These are phyloP conservation scores for Leishmania amazonensis DNA, from an alignment of 208 protist species.

Conservation along the genomic window DNA sequence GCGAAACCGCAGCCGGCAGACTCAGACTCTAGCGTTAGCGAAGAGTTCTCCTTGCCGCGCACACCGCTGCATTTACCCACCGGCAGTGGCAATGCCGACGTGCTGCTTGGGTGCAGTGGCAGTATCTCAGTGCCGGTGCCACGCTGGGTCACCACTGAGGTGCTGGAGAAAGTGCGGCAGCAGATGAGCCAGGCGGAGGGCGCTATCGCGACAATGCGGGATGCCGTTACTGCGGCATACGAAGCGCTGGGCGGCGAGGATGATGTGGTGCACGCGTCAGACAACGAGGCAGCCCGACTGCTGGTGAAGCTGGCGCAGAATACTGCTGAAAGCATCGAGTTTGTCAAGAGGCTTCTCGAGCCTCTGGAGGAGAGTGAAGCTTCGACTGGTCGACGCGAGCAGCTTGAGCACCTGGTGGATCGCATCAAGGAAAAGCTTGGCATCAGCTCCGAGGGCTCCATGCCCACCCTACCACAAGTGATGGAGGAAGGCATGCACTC, in stretches of 20 bases:
- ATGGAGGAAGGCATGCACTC: conserved; percentile 2
- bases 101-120: background rate
- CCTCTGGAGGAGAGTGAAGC: conserved; percentile 2
- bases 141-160: background rate
- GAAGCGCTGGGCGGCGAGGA: conserved; percentile 43
- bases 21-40: background rate
- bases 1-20: background rate
- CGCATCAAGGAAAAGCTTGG: conserved; percentile 13
- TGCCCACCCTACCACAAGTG: background rate
- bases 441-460: background rate
- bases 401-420: conserved; percentile 10
- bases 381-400: conserved; percentile 6
- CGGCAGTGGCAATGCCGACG: background rate
- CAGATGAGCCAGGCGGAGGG: conserved; percentile 30
- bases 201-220: conserved; percentile 36
- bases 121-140: background rate
- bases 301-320: conserved; percentile 25
- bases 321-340: conserved; percentile 13
- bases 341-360: conserved; percentile 15
- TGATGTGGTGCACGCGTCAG: conserved; percentile 6
- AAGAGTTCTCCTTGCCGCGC: conserved; percentile 5
- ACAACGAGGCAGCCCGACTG: conserved; percentile 13
- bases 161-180: conserved; percentile 32
- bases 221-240: conserved; percentile 33
- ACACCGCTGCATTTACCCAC: background rate